Conservation (phyloP, 2,329 filamentous ascomycete genomes). For the Mycocentrospora acerina region DNA sequence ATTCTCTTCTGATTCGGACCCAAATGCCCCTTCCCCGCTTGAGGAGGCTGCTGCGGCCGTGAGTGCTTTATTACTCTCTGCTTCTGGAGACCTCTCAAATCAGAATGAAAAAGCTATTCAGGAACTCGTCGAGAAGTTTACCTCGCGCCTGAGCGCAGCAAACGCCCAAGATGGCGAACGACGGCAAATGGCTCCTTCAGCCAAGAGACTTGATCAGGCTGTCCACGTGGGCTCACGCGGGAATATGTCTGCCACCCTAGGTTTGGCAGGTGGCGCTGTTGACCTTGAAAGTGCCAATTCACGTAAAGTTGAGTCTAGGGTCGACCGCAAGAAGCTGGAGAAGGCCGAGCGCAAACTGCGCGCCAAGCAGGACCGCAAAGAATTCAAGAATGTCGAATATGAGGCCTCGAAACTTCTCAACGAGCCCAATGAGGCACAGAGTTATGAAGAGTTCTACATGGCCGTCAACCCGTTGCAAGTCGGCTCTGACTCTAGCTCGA, state of each 20-base stretch:
- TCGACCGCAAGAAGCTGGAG: slow-evolving; percentile 98
- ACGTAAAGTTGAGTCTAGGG: slow-evolving; percentile 94
- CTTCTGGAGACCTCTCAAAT: slow-evolving; percentile 77
- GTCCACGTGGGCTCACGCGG: slow-evolving; percentile 92
- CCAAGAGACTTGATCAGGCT: slow-evolving; percentile 86
- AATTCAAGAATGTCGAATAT: slow-evolving; percentile 97
- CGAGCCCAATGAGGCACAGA: slow-evolving; percentile 78
- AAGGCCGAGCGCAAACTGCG: slow-evolving; percentile 98
- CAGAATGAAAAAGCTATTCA: slow-evolving; percentile 77
- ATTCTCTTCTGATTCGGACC: slow-evolving; percentile 72
- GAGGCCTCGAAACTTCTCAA: slow-evolving; percentile 90
- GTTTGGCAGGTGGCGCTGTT: slow-evolving; percentile 78
- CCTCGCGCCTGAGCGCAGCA: slow-evolving; percentile 73
- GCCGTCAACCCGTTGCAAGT: slow-evolving; percentile 94
- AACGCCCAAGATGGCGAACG: slow-evolving; percentile 69
- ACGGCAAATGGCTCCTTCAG: slow-evolving; percentile 70
- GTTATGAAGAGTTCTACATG: slow-evolving; percentile 99
- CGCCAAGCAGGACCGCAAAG: slow-evolving; percentile 97
- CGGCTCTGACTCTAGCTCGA: slow-evolving; percentile 65
- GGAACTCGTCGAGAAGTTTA: slow-evolving; percentile 85
- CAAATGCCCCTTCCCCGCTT: slow-evolving; percentile 71
- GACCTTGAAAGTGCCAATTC: slow-evolving; percentile 92
- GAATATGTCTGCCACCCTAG: slow-evolving; percentile 94
- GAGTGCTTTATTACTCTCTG: slow-evolving; percentile 86
- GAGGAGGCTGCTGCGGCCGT: slow-evolving; percentile 81